Percentiles rank a stretch among this genome's conserved stretches.
Conservation (phyloP, 768 basidiomycete genomes). For the Cyathus striatus region DNA sequence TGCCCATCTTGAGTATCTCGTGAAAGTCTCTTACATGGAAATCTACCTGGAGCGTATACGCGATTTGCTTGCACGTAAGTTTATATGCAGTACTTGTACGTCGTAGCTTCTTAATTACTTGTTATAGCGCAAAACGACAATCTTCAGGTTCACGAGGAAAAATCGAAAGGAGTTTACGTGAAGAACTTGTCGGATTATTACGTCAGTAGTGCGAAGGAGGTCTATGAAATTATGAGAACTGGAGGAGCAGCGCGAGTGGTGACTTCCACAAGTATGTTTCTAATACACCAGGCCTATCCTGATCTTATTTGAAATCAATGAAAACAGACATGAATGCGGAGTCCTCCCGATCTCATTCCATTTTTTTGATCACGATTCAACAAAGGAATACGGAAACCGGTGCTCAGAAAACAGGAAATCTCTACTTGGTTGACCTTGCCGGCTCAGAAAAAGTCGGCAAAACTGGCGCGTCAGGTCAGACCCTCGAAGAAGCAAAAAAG, state of each 20-base stretch:
- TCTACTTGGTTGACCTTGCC: conserved; percentile 96
- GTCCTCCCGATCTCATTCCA: conserved; percentile 97
- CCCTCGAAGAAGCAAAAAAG: conserved; percentile 99
- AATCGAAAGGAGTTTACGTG: conserved; percentile 94
- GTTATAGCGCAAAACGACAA: conserved; percentile 90
- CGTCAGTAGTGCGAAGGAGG: conserved; percentile 91
- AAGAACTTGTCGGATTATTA: conserved; percentile 98
- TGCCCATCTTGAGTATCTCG: conserved; percentile 92
- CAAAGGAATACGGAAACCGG: conserved; percentile 96
- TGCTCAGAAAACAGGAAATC: conserved; percentile 91
- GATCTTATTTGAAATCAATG: background rate
- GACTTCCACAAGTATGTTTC: conserved; percentile 81
- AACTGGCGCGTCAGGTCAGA: conserved; percentile 98
- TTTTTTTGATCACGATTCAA: conserved; percentile 96
- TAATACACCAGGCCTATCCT: background rate
- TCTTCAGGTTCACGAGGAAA: conserved; percentile 97
- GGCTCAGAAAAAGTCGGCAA: conserved; percentile 99
- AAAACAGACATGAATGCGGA: conserved; percentile 96
- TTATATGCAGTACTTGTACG: background rate
- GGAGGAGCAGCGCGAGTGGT: conserved; percentile 89
- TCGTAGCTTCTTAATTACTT: background rate
- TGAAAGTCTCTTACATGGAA: conserved; percentile 99
- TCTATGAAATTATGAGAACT: conserved; percentile 98
- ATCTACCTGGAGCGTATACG: conserved; percentile 96
- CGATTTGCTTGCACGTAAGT: conserved; percentile 92